Evolutionary conservation across 495 filamentous ascomycete species (phyloP).

Genomic region (Aspergillus indologenus): DNA sequence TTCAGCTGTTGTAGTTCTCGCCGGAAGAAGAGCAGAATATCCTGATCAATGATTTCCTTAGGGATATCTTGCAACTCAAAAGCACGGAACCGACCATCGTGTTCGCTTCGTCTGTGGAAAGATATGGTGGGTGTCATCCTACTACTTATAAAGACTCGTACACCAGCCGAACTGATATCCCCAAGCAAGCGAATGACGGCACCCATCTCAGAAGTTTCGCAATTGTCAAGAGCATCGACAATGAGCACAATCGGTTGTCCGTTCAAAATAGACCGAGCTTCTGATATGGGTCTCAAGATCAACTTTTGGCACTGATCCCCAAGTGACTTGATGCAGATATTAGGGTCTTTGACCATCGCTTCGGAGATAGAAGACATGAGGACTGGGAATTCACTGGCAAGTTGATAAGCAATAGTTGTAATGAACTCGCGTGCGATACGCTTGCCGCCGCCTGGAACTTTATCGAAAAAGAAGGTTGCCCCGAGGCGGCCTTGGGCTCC

Average conservation of each 20-base stretch:
- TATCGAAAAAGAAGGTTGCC: constrained; percentile 1
- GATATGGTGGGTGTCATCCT: background rate
- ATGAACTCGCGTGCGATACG: background rate
- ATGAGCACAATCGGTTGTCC: background rate
- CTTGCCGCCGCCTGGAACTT: background rate
- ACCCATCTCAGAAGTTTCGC: background rate
- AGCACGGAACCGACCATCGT: background rate
- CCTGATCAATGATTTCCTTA: background rate
- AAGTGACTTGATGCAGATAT: background rate
- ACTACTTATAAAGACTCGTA: background rate
- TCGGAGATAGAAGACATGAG: background rate
- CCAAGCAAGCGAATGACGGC: background rate
- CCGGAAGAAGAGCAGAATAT: background rate
- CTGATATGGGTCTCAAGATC: background rate
- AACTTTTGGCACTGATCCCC: background rate
- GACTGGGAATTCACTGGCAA: background rate
- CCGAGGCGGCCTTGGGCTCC: background rate
- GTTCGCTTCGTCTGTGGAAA: background rate
- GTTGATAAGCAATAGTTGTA: constrained; percentile 3
- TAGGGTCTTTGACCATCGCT: background rate
- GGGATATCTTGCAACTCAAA: background rate
- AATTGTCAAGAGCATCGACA: background rate
- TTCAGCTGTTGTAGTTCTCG: background rate
- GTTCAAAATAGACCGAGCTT: background rate
- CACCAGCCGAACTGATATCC: background rate